These are phyloP conservation scores for Xeromyces bisporus DNA, from an alignment of 495 filamentous ascomycete genomes.

Conservation along the genomic window DNA sequence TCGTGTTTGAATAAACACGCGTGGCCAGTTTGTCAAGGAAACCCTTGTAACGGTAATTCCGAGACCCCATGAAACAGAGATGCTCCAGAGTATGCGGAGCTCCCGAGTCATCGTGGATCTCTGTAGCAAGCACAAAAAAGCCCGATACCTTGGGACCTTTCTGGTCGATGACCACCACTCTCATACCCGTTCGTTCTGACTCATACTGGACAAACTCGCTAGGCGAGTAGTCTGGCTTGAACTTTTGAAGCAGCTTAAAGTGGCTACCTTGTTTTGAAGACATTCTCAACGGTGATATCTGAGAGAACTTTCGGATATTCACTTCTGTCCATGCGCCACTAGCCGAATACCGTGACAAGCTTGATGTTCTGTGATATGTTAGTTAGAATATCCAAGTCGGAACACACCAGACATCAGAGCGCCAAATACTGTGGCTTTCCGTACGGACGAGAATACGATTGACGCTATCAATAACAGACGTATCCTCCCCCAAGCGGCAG, in stretches of 20 bases:
- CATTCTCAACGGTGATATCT: conserved; percentile 20
- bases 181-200: conserved; percentile 78
- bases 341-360: conserved; percentile 10
- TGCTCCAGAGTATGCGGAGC: conserved; percentile 94
- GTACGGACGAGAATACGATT: no score
- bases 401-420: no score
- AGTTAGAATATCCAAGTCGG: no score
- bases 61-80: conserved; percentile 94
- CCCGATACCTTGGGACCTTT: conserved; percentile 88
- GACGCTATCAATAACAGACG: no score
- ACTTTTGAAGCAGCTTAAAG: conserved; percentile 72
- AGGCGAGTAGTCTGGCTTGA: conserved; percentile 76
- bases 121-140: conserved; percentile 88
- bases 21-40: conserved; percentile 86
- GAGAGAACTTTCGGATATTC: conserved; percentile 3
- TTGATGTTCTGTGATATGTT: conserved; percentile 11
- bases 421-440: no score
- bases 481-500: no score
- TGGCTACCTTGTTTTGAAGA: conserved; percentile 25
- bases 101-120: conserved; percentile 93
- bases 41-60: conserved; percentile 85
- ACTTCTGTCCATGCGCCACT: conserved; percentile 4
- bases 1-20: conserved; percentile 81
- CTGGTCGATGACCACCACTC: conserved; percentile 76
- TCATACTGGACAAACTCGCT: conserved; percentile 77